Evolutionary conservation across 768 basidiomycete species (phyloP).

Genomic region (Gautieria morchelliformis): DNA sequence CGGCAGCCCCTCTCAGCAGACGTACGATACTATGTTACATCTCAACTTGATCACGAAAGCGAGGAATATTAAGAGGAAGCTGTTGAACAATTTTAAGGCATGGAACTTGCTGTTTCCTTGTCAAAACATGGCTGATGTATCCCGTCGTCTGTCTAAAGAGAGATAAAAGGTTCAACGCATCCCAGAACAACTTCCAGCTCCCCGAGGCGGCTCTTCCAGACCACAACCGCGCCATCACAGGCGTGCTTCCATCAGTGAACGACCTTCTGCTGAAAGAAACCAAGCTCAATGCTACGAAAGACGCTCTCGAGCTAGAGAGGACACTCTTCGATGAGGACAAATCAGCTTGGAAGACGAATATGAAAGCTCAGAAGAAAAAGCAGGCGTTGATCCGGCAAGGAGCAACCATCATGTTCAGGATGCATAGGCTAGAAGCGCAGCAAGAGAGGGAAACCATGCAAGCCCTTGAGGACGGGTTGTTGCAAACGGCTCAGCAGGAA

Average conservation of each 20-base stretch:
- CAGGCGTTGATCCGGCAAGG: background rate
- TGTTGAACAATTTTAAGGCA: too few species aligned
- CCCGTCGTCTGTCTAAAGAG: too few species aligned
- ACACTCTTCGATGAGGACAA: background rate
- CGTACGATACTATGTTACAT: too few species aligned
- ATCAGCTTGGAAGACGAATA: background rate
- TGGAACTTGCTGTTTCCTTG: too few species aligned
- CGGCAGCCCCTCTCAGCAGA: too few species aligned
- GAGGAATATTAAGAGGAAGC: too few species aligned
- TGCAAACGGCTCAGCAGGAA: background rate
- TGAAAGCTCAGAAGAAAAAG: background rate
- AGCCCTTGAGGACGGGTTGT: background rate
- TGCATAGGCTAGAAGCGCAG: background rate
- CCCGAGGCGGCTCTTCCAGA: background rate
- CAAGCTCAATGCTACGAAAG: background rate
- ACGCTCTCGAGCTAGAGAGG: background rate
- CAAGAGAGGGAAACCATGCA: constrained; percentile 16
- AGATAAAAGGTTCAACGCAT: too few species aligned
- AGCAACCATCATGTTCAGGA: background rate
- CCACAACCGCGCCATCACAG: background rate
- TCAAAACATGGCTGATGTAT: too few species aligned
- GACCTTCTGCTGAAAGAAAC: background rate
- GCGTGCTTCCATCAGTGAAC: background rate
- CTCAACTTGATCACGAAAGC: too few species aligned
- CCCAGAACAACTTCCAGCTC: background rate